Evolutionary conservation across 2,329 filamentous ascomycete genomes (phyloP).

Genomic region (Cercospora sp.): DNA sequence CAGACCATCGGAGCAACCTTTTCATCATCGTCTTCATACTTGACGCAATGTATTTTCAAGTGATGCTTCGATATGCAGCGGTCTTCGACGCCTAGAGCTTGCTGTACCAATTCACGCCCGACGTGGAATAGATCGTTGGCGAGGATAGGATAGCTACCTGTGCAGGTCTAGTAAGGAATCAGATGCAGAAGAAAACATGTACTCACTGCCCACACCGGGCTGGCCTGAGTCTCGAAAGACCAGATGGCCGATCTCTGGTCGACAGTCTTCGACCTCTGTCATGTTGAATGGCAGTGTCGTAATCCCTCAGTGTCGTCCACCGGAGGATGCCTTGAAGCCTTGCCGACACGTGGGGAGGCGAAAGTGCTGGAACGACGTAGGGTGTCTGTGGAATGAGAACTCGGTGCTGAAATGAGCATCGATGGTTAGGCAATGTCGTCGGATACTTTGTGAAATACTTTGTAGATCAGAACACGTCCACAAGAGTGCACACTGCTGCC

Average conservation of each 20-base stretch:
- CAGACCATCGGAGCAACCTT: conserved; percentile 50
- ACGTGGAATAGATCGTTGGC: conserved; percentile 34
- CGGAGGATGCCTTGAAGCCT: neutral
- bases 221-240: conserved; percentile 18
- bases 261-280: conserved; percentile 10
- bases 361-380: conserved; percentile 9
- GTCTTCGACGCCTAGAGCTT: conserved; percentile 33
- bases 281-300: conserved; percentile 26
- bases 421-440: neutral
- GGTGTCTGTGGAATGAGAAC: neutral
- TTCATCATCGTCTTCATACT: conserved; percentile 45
- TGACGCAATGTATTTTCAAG: conserved; percentile 49
- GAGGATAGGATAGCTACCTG: conserved; percentile 2
- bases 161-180: neutral
- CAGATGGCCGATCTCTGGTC: conserved; percentile 13
- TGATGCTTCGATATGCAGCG: conserved; percentile 49
- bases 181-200: neutral
- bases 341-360: neutral
- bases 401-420: neutral
- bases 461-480: neutral
- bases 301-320: neutral
- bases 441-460: neutral
- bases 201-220: conserved; percentile 12
- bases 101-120: conserved; percentile 34
- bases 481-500: neutral